These are phyloP conservation scores for Sanghuangporus weigelae DNA, from an alignment of 1,284 basidiomycete species.

Conservation along the genomic window DNA sequence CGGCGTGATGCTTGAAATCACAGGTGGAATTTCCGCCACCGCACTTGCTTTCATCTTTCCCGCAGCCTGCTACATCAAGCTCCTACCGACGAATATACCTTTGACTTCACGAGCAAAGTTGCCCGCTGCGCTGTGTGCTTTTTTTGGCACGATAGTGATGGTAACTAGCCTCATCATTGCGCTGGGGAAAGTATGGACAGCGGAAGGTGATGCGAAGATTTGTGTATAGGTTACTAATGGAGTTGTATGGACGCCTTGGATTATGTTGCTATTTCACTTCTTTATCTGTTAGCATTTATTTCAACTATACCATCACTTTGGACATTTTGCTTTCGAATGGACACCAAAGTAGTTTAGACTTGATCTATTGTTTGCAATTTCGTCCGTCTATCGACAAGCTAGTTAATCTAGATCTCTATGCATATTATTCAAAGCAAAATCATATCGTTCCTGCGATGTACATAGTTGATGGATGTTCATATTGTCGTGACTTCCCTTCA, in stretches of 20 bases:
- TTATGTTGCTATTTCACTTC: constrained; percentile 18
- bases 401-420: not conserved
- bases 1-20: constrained; percentile 96
- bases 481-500: not conserved
- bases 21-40: constrained; percentile 92
- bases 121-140: constrained; percentile 66
- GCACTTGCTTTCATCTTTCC: constrained; percentile 94
- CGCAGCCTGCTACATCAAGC: constrained; percentile 80
- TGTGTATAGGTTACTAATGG: constrained; percentile 39
- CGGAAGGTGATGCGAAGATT: constrained; percentile 63
- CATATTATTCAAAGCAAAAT: not conserved
- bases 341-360: not conserved
- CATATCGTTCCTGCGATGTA: not conserved
- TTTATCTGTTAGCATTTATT: constrained; percentile 18
- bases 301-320: not conserved
- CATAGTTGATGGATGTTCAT: no score
- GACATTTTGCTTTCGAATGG: not conserved
- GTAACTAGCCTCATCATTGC: constrained; percentile 71
- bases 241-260: not conserved
- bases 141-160: constrained; percentile 80
- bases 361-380: not conserved
- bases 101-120: constrained; percentile 70
- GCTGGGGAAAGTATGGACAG: constrained; percentile 70
- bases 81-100: constrained; percentile 51
- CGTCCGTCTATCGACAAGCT: not conserved